Base-by-base conservation (phyloP, 2,329 filamentous ascomycete species). In the Dendryphion nanum region DNA sequence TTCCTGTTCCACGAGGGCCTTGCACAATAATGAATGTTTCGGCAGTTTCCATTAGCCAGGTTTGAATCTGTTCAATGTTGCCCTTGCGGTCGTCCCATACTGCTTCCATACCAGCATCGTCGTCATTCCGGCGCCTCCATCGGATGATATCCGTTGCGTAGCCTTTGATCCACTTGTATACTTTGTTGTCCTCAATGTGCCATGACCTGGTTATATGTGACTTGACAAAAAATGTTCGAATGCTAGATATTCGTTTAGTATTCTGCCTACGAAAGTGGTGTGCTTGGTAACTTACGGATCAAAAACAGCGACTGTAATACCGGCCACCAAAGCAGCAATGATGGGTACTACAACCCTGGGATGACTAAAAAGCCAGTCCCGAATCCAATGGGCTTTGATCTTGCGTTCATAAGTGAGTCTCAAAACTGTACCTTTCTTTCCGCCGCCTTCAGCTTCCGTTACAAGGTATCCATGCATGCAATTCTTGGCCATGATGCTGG, bases 21-120 rank as follows among this genome's bases (percentile, higher is more conserved):
- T 95, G 90, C 1, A 98, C 81, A 6, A 97, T 87, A 47, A 95
- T 89, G 61, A 96, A 96, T 0, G 90, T 97, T 44, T 93, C 89
- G 0, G 85, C 81, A 4, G 86, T 90, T 53, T 96, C 91, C 57
- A 89, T 82, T 6, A 97, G 71, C 89, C 89, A 95, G 12, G 81
- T 83, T 49, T 84, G 82, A 10, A 98, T 78, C 57, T 90, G 82
- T 16, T 89, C 79, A 43, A 97, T 93, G 35, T 89, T 79, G 30
- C 81, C 81, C 51, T 86, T 86, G 15, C 89, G 82, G 57, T 94
- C 89, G 45, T 89, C 87, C 86, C 90, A 95, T 7, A 97, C 82
- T 1, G 87, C 86, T 35, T 82, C 78, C 51, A 95, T 76, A 12
- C 85, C 83, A 6, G 82, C 82, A 38, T 83, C 77, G 29, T 90